These are phyloP conservation scores for Trichoderma sp. DNA, from an alignment of 2,329 filamentous ascomycete species.

Conservation along the genomic window DNA sequence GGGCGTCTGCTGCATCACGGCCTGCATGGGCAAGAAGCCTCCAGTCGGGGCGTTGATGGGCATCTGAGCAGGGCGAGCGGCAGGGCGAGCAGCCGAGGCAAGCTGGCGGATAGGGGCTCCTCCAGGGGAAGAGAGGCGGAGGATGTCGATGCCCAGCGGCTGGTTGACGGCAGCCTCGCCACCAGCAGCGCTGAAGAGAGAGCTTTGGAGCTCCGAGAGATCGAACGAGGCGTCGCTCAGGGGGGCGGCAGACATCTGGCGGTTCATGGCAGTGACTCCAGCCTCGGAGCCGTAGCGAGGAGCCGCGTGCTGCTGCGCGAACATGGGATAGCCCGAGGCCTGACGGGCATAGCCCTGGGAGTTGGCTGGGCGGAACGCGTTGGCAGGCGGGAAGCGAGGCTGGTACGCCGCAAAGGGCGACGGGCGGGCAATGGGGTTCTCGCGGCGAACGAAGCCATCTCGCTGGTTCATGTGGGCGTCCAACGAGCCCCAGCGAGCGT, in stretches of 20 bases:
- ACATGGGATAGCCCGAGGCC: background rate
- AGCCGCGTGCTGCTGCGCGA: background rate
- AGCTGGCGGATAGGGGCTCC: constrained; percentile 1
- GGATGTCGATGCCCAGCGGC: constrained; percentile 17
- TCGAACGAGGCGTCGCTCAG: background rate
- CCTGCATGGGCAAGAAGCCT: constrained; percentile 32
- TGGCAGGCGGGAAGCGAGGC: background rate
- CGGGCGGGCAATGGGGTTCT: background rate
- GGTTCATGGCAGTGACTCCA: background rate
- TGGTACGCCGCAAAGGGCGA: background rate
- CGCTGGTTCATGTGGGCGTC: background rate
- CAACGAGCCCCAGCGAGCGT: constrained; percentile 15
- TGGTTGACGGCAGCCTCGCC: background rate
- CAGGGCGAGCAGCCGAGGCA: background rate
- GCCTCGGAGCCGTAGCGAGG: background rate
- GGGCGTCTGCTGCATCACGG: constrained; percentile 28
- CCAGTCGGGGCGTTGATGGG: background rate
- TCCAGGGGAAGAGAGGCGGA: background rate
- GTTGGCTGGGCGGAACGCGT: background rate
- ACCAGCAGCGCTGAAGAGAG: background rate
- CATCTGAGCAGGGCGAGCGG: background rate
- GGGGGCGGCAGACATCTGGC: background rate
- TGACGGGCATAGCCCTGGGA: background rate
- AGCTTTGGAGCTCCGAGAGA: background rate
- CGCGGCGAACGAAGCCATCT: background rate